Conservation (phyloP, 2,329 filamentous ascomycete species). For the Penicillium olsonii region DNA sequence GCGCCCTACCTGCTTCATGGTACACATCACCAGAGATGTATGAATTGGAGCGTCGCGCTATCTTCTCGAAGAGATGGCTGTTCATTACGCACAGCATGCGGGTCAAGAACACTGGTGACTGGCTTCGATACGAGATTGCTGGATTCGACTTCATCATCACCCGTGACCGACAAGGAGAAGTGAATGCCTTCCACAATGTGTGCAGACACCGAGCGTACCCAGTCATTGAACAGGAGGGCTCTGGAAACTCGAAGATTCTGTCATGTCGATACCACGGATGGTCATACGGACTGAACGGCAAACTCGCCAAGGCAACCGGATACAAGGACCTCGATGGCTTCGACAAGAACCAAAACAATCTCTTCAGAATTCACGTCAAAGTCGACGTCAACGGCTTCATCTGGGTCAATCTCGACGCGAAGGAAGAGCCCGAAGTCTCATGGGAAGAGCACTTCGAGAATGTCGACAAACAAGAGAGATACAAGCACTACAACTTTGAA, state of each 20-base stretch:
- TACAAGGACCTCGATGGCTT: conserved; percentile 19
- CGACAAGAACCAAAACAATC: conserved; percentile 22
- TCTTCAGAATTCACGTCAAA: conserved; percentile 23
- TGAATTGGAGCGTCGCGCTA: conserved; percentile 23
- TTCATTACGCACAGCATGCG: conserved; percentile 26
- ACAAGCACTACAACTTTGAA: conserved; percentile 23
- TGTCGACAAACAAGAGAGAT: conserved; percentile 24
- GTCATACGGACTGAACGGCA: conserved; percentile 27
- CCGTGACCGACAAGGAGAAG: conserved; percentile 18
- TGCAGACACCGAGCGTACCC: conserved; percentile 26
- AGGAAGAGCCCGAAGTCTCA: conserved; percentile 19
- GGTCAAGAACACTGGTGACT: conserved; percentile 22
- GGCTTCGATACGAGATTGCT: conserved; percentile 25
- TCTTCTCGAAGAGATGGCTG: conserved; percentile 25
- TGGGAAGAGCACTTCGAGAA: conserved; percentile 25
- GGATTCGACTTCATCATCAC: conserved; percentile 26
- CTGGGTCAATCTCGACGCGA: conserved; percentile 27
- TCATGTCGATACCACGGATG: conserved; percentile 25
- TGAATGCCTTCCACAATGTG: conserved; percentile 27
- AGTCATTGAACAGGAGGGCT: conserved; percentile 23
- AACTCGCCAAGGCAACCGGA: conserved; percentile 23
- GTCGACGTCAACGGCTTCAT: conserved; percentile 25
- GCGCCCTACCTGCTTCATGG: conserved; percentile 25
- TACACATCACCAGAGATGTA: conserved; percentile 27
- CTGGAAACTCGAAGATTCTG: conserved; percentile 23